These are phyloP conservation scores for Schizophyllum amplum DNA, from an alignment of 1,284 basidiomycete species.

Conservation along the genomic window DNA sequence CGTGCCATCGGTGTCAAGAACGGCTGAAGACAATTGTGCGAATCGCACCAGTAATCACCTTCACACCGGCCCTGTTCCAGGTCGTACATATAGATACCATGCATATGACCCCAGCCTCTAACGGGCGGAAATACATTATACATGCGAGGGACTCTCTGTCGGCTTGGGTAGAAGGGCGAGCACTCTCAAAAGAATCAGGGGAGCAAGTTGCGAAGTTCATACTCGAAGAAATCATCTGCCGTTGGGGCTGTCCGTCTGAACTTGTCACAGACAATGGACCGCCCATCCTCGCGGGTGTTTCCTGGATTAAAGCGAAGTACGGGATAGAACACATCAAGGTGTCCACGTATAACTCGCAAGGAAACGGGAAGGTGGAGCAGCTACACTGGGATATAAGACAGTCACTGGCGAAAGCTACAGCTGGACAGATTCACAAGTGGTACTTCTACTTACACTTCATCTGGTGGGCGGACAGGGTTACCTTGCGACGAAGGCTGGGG, in stretches of 20 bases:
- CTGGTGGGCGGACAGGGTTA: constrained; percentile 30
- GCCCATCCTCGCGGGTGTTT: constrained; percentile 23
- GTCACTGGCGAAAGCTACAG: constrained; percentile 26
- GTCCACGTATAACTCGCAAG: constrained; percentile 34
- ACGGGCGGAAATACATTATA: constrained; percentile 19
- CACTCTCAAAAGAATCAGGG: constrained; percentile 13
- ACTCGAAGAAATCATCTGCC: constrained; percentile 18
- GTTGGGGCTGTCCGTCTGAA: constrained; percentile 18
- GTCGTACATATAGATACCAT: no score
- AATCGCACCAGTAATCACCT: constrained; percentile 8
- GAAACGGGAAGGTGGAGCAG: constrained; percentile 30
- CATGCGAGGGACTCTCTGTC: constrained; percentile 17
- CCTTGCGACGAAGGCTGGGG: constrained; percentile 5
- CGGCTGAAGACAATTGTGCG: constrained; percentile 1
- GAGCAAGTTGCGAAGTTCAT: constrained; percentile 15
- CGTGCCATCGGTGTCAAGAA: constrained; percentile 10
- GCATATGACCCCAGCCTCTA: constrained; percentile 16
- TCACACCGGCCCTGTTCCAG: constrained; percentile 12
- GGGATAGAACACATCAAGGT: constrained; percentile 31
- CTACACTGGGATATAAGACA: constrained; percentile 27
- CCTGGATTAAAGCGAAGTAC: constrained; percentile 22
- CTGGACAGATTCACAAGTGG: constrained; percentile 26
- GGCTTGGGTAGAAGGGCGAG: constrained; percentile 15
- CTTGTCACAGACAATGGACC: constrained; percentile 25
- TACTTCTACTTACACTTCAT: constrained; percentile 16